Conservation (phyloP, 257 asterid species). For the Primulina tabacum region DNA sequence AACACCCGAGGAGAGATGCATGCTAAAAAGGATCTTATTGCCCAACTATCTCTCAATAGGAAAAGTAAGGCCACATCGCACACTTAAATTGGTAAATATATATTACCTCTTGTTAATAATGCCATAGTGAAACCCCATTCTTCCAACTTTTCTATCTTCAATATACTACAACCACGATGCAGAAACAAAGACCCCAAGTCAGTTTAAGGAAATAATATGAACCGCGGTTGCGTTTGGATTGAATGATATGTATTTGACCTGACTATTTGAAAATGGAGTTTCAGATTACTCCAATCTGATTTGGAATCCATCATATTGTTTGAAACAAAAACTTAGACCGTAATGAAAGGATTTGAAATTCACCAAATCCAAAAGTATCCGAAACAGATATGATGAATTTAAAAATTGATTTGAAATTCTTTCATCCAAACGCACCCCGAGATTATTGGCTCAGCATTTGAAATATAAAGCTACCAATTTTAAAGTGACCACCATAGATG, state of each 20-base stretch:
- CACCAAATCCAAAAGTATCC: background rate
- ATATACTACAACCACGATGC: conserved; percentile 46
- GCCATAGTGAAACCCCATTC: conserved; percentile 82
- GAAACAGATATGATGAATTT: no score
- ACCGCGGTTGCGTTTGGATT: background rate
- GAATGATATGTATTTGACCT: background rate
- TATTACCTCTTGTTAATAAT: conserved; percentile 79
- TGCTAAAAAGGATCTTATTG: background rate
- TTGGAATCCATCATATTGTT: no score
- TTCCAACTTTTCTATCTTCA: conserved; percentile 71
- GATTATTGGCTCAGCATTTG: conserved; percentile 2
- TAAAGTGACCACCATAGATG: conserved; percentile 87
- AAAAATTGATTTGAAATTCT: background rate
- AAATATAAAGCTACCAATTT: conserved; percentile 52
- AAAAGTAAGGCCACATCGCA: background rate
- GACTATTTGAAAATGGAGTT: background rate
- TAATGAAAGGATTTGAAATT: no score
- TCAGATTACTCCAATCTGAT: background rate
- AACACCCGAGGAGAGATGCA: background rate
- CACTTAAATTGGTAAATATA: conserved; percentile 3
- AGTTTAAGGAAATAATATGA: conserved; percentile 3
- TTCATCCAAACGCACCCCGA: background rate
- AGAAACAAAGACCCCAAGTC: conserved; percentile 2
- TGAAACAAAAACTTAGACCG: no score
- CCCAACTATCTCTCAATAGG: background rate